Base-by-base conservation (phyloP, 1,284 basidiomycete species). In the Sanghuangporus weigelae region DNA sequence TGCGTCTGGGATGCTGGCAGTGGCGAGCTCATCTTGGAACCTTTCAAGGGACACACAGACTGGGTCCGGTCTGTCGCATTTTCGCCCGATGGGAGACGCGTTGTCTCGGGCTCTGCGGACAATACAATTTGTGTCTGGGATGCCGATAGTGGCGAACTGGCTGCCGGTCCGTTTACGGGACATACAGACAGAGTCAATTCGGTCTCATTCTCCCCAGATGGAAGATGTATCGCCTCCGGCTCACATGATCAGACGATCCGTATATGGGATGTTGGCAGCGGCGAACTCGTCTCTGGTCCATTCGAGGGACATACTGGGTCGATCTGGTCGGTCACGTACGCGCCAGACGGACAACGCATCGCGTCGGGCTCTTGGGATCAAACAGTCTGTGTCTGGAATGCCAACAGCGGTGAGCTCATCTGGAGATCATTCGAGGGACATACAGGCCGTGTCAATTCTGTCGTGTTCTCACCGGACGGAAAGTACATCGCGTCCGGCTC, bases 321-420 rank as follows among this genome's bases (percentile, higher is more conserved):
- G 7, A 36, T 55, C 53, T 35, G 26, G 14, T 55, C 53, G 7
- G 38, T 55, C 23, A 7, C 14, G 7, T 55, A 21, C 31, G n/a
- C 53, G 31, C 53, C 16, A 3, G 53, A 55, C 31, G 56, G 56
- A 38, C 4, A 35, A 8, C 12, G 38, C 19, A 60, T 48, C 35
- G 58, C 40, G 19, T 38, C 56, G 8, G 93, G 56, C 8, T 57
- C 56, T 57, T n/a, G 4, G 21, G 56, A 57, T 26, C 7, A 21
- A n/a, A 40, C n/a, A n/a, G n/a, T n/a, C n/a, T n/a, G n/a, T n/a
- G n/a, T n/a, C n/a, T n/a, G n/a, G n/a, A n/a, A n/a, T 14, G 39
- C 39, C 39, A 40, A 40, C 39, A 40, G 39, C 39, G 39, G 39
- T 7, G 39, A 40, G 7, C 39, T 40, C 14, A 14, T n/a, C n/a